Evolutionary conservation across 2,329 filamentous ascomycete species (phyloP).

Genomic region (Orbilia javanica): DNA sequence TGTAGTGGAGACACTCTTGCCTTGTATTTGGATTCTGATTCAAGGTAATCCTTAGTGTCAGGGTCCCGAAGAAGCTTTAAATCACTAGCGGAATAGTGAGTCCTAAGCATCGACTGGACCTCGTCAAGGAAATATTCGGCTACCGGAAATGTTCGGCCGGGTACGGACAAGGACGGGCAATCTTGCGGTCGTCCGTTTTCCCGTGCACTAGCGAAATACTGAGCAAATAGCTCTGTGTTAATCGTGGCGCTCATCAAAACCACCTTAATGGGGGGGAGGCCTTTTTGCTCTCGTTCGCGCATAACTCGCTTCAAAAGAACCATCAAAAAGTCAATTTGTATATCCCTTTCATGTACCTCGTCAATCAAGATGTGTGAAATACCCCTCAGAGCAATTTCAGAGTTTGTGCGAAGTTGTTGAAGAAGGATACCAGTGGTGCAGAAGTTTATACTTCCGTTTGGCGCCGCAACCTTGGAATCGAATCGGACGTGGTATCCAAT

Average conservation of each 20-base stretch:
- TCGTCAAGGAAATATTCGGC: constrained; percentile 66
- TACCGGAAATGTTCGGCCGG: constrained; percentile 67
- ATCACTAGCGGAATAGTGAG: constrained; percentile 60
- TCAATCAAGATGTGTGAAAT: constrained; percentile 69
- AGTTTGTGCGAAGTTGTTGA: constrained; percentile 66
- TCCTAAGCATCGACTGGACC: constrained; percentile 63
- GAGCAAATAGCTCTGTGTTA: constrained; percentile 67
- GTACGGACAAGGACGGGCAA: constrained; percentile 67
- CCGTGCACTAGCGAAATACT: constrained; percentile 66
- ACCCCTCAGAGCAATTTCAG: constrained; percentile 65
- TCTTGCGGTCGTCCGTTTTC: constrained; percentile 62
- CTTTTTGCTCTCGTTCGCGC: constrained; percentile 63
- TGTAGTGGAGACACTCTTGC: constrained; percentile 2
- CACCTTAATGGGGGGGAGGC: constrained; percentile 66
- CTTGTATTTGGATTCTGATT: constrained; percentile 53
- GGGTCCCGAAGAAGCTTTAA: constrained; percentile 61
- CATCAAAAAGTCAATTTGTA: constrained; percentile 68
- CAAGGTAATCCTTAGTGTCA: constrained; percentile 62
- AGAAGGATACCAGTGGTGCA: constrained; percentile 70
- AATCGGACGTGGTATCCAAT: constrained; percentile 69
- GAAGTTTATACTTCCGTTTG: constrained; percentile 67
- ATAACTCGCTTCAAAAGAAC: constrained; percentile 67
- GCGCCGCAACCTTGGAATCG: constrained; percentile 64
- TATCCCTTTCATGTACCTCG: constrained; percentile 69
- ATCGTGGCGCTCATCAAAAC: constrained; percentile 69